A percentile compares a stretch with the other conserved stretches of the same genome.
Conservation (phyloP, 2,329 filamentous ascomycete genomes). For the Dryadomyces quercus-mongolicae region DNA sequence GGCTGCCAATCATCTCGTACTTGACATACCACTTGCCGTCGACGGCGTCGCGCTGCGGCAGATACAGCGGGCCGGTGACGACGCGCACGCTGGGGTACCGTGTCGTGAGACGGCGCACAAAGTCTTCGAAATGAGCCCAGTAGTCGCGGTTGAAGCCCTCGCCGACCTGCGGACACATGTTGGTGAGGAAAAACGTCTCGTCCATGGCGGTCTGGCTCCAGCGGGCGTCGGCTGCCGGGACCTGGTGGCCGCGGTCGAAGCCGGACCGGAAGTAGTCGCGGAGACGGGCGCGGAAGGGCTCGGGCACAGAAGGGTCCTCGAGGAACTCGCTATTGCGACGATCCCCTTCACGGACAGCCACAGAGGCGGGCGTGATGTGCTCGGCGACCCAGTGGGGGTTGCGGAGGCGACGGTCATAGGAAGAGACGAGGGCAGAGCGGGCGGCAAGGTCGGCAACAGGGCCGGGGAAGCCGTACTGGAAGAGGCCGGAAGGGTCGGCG, state of each 20-base stretch:
- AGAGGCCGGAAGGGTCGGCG: constrained; percentile 64
- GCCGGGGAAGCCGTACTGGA: constrained; percentile 85
- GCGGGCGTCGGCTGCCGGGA: constrained; percentile 90
- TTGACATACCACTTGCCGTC: constrained; percentile 93
- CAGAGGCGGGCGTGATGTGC: constrained; percentile 85
- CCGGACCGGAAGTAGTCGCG: constrained; percentile 92
- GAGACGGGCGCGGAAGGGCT: constrained; percentile 78
- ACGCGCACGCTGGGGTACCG: constrained; percentile 80
- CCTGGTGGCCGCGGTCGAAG: constrained; percentile 93
- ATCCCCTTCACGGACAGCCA: constrained; percentile 64
- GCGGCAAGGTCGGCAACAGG: constrained; percentile 73
- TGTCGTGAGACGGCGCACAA: constrained; percentile 71
- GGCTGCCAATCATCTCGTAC: constrained; percentile 91
- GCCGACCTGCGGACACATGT: constrained; percentile 98
- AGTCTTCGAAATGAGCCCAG: constrained; percentile 98
- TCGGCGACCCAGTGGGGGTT: constrained; percentile 95
- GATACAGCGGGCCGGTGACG: constrained; percentile 86
- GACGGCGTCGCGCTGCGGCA: constrained; percentile 66
- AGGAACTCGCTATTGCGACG: constrained; percentile 72
- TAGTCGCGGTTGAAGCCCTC: constrained; percentile 98
- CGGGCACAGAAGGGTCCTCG: constrained; percentile 70
- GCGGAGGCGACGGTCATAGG: constrained; percentile 78
- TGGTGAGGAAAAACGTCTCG: constrained; percentile 81
- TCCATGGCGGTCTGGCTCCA: constrained; percentile 94
- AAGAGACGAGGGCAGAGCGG: constrained; percentile 66